Evolutionary conservation across 805 yeast genomes (phyloP).

Genomic region (Kuraishia ogatae): DNA sequence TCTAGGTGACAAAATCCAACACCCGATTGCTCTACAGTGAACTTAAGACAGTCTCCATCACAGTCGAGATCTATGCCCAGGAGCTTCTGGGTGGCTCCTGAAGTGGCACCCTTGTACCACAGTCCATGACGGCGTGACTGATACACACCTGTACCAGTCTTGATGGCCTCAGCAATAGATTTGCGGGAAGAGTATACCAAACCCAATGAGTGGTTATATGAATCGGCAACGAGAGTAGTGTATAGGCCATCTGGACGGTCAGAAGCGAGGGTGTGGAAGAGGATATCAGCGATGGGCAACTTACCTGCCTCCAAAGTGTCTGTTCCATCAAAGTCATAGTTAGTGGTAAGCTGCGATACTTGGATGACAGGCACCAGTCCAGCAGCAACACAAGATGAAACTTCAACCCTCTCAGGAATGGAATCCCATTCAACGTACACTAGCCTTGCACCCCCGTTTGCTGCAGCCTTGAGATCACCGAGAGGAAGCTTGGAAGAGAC

Average conservation of each 20-base stretch:
- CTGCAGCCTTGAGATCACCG: slow-evolving; percentile 8
- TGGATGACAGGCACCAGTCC: slow-evolving; percentile 29
- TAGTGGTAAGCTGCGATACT: slow-evolving; percentile 21
- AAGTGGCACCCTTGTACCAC: slow-evolving; percentile 94
- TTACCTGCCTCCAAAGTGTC: slow-evolving; percentile 27
- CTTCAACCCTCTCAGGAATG: slow-evolving; percentile 9
- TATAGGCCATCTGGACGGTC: slow-evolving; percentile 84
- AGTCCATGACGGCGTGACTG: slow-evolving; percentile 88
- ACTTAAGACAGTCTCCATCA: slow-evolving; percentile 85
- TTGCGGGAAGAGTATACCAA: slow-evolving; percentile 83
- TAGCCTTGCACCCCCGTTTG: slow-evolving; percentile 13
- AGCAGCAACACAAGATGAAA: slow-evolving; percentile 16
- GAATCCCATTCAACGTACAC: slow-evolving; percentile 13
- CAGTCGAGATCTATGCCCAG: slow-evolving; percentile 70
- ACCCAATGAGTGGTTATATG: slow-evolving; percentile 68
- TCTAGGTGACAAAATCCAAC: slow-evolving; percentile 90
- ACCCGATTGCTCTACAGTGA: slow-evolving; percentile 78
- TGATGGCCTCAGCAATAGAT: slow-evolving; percentile 75
- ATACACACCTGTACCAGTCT: slow-evolving; percentile 80
- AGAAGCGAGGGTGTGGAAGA: slow-evolving; percentile 50
- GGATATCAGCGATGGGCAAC: slow-evolving; percentile 22
- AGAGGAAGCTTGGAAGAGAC: slow-evolving; percentile 10
- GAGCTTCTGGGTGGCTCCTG: slow-evolving; percentile 90
- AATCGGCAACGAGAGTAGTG: slow-evolving; percentile 75
- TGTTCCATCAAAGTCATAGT: slow-evolving; percentile 15